phyloP scores from a whole-genome alignment of 1,139 yeast species.

The Yamadazyma mexicana region DNA sequence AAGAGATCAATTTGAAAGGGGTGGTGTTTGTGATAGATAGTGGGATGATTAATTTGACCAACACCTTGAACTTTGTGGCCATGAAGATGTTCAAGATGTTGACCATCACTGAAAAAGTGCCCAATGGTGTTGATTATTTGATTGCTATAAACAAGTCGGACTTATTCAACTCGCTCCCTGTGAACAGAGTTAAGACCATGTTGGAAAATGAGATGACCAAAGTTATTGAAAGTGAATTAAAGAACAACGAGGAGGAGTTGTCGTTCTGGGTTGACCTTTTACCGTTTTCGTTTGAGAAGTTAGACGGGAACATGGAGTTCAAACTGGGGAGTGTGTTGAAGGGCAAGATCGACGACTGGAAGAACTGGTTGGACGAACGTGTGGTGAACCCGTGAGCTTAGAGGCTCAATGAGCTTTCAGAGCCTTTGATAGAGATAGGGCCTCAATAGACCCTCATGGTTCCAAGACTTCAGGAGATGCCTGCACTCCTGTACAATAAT shows the following conservation, averaged over 20 bases:
- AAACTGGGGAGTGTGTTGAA: slow-evolving; percentile 68
- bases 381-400: slow-evolving; percentile 49
- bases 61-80: slow-evolving; percentile 35
- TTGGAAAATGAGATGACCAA: slow-evolving; percentile 66
- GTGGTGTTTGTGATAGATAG: slow-evolving; percentile 68
- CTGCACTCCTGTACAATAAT: too few relatives aligned
- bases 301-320: slow-evolving; percentile 76
- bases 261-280: slow-evolving; percentile 41
- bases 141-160: slow-evolving; percentile 85
- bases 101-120: slow-evolving; percentile 55
- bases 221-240: slow-evolving; percentile 47
- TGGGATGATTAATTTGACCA: slow-evolving; percentile 22
- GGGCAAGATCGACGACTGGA: slow-evolving; percentile 58
- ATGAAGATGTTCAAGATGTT: slow-evolving; percentile 56
- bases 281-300: slow-evolving; percentile 57
- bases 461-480: too few relatives aligned
- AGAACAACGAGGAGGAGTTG: slow-evolving; percentile 31
- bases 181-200: slow-evolving; percentile 53
- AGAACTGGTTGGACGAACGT: slow-evolving; percentile 75
- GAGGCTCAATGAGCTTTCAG: too few relatives aligned
- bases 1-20: slow-evolving; percentile 54
- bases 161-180: slow-evolving; percentile 77
- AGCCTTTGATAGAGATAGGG: too few relatives aligned
- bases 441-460: too few relatives aligned
- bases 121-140: slow-evolving; percentile 67